Conservation (phyloP, 139 green algal species). For the Haematococcus lacustris region DNA sequence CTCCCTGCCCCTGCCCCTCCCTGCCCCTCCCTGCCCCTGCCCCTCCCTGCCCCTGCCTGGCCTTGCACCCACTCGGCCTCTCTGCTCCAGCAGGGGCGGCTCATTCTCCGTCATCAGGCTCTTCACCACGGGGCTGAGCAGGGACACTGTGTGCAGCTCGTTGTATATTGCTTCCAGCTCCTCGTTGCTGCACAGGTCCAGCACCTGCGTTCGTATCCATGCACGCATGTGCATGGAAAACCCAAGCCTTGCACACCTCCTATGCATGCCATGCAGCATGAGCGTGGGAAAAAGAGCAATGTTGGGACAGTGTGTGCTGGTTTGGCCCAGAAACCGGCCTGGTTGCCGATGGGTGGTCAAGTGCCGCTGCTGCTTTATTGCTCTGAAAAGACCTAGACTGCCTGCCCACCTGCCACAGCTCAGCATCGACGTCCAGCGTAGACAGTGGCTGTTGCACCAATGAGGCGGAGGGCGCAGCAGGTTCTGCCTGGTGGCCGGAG, state of each 20-base stretch:
- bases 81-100: constrained; percentile 19
- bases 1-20: too few species aligned
- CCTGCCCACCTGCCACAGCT: constrained; percentile 14
- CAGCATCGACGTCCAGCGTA: constrained; percentile 16
- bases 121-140: constrained; percentile 50
- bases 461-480: not conserved
- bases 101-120: constrained; percentile 41
- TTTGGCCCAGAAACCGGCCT: not conserved
- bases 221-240: not conserved
- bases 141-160: constrained; percentile 27
- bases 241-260: not conserved
- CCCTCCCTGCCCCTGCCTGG: too few species aligned
- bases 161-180: constrained; percentile 58
- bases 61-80: constrained; percentile 21
- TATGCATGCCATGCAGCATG: not conserved
- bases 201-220: constrained; percentile 24
- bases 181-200: constrained; percentile 68
- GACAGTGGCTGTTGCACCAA: constrained; percentile 6
- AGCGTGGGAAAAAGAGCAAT: not conserved
- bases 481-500: too few species aligned
- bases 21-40: too few species aligned
- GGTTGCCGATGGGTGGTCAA: not conserved
- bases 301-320: not conserved
- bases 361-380: not conserved
- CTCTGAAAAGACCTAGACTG: not conserved